phyloP scores from a whole-genome alignment of 331 rosid genomes.

The Acacia pycnantha region DNA sequence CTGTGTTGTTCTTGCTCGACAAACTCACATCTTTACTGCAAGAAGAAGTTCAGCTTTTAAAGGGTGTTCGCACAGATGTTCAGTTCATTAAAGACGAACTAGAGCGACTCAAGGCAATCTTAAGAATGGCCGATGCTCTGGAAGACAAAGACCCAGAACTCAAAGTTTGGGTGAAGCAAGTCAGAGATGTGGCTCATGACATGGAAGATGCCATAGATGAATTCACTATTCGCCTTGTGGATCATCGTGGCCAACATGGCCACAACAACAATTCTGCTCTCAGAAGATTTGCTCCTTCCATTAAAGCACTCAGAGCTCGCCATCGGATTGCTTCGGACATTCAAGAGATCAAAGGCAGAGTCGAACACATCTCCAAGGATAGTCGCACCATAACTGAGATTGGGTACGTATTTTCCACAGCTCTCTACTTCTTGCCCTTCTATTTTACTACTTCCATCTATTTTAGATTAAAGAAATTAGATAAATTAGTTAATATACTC shows the following conservation, averaged over 20 bases:
- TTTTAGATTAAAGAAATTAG: too few relatives aligned
- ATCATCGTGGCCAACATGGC: constrained; percentile 22
- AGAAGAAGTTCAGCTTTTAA: constrained; percentile 42
- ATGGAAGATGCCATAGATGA: constrained; percentile 56
- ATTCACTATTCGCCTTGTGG: constrained; percentile 29
- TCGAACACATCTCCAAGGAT: constrained; percentile 26
- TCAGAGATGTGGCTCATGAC: constrained; percentile 42
- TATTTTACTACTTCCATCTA: too few relatives aligned
- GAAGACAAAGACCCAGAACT: constrained; percentile 44
- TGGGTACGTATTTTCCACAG: neutral
- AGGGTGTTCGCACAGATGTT: constrained; percentile 36
- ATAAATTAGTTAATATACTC: too few relatives aligned
- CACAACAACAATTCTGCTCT: neutral
- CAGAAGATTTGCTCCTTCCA: neutral
- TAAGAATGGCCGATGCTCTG: constrained; percentile 40
- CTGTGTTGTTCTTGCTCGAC: constrained; percentile 33
- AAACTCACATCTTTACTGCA: constrained; percentile 26
- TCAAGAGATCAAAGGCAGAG: constrained; percentile 36
- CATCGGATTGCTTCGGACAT: constrained; percentile 36
- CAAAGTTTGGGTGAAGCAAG: constrained; percentile 43
- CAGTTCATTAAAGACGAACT: constrained; percentile 41
- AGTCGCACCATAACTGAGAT: constrained; percentile 24
- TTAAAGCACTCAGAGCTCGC: constrained; percentile 27
- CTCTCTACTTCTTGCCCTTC: too few relatives aligned
- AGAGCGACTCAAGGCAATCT: constrained; percentile 33